Evolutionary conservation across 108 stramenopile species (phyloP).

Genomic region (Cyclotella sp.): DNA sequence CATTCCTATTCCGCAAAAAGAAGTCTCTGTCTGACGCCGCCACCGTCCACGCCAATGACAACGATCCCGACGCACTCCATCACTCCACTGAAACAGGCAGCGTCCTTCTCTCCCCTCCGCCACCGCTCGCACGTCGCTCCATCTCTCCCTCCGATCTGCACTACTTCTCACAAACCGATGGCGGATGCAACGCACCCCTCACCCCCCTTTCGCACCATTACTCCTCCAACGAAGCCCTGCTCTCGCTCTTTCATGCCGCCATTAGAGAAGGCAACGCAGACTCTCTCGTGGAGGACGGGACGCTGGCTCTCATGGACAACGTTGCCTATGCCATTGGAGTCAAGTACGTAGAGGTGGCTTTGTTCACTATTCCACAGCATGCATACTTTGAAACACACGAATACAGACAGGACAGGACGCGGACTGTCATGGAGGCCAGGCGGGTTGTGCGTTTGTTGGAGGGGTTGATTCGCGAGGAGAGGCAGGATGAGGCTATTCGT

Average conservation of each 20-base stretch:
- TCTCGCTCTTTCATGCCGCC: constrained; percentile 12
- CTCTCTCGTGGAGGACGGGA: not conserved
- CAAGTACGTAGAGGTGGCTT: constrained; percentile 68
- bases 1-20: not conserved
- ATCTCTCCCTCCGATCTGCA: constrained; percentile 13
- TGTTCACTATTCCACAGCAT: constrained; percentile 71
- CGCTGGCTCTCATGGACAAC: not conserved
- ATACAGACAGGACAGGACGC: constrained; percentile 30
- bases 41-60: not conserved
- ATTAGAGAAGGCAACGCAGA: not conserved
- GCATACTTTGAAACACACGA: constrained; percentile 56
- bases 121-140: not conserved
- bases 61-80: not conserved
- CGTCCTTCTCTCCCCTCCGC: no score
- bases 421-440: constrained; percentile 52
- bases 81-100: no score
- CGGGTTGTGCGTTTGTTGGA: constrained; percentile 55
- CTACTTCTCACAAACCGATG: constrained; percentile 5
- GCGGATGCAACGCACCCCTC: constrained; percentile 9
- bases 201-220: constrained; percentile 14
- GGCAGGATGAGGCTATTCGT: constrained; percentile 3
- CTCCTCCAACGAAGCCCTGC: constrained; percentile 14
- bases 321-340: constrained; percentile 62
- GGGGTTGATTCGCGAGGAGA: constrained; percentile 40
- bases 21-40: not conserved